Evolutionary conservation across 139 green algal species (phyloP).

Genomic region (Mesotaenium endlicherianum): DNA sequence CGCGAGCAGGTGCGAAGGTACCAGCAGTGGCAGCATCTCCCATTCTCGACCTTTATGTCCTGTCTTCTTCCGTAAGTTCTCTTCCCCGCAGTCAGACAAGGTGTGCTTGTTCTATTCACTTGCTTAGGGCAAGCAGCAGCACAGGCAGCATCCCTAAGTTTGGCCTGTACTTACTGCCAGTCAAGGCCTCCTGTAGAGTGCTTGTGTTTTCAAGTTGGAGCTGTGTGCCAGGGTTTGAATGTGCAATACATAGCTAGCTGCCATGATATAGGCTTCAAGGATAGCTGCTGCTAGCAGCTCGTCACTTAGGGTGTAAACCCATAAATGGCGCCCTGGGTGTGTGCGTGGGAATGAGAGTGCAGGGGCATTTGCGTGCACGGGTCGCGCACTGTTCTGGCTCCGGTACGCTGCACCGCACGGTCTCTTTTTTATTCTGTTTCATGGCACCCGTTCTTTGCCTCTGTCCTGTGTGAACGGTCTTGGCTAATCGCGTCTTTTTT

Average conservation of each 20-base stretch:
- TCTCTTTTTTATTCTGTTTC: not conserved
- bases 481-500: not conserved
- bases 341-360: not conserved
- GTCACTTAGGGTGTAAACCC: too few species aligned
- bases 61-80: slow-evolving; percentile 66
- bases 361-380: slow-evolving; percentile 72
- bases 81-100: not conserved
- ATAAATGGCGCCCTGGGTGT: not conserved
- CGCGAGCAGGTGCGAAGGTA: slow-evolving; percentile 67
- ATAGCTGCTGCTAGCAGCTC: too few species aligned
- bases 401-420: not conserved
- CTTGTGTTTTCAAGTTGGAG: too few species aligned
- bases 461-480: not conserved
- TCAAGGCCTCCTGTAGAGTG: too few species aligned
- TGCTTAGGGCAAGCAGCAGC: too few species aligned
- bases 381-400: slow-evolving; percentile 57
- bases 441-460: not conserved
- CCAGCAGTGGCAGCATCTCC: slow-evolving; percentile 76
- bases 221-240: too few species aligned
- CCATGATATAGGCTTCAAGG: too few species aligned
- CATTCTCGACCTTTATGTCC: slow-evolving; percentile 66
- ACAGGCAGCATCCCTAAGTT: too few species aligned
- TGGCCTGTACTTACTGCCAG: too few species aligned
- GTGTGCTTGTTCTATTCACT: not conserved
- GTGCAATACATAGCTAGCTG: too few species aligned